Base-by-base conservation (phyloP, 345 rosid genomes). In the Crucihimalaya himalaica region DNA sequence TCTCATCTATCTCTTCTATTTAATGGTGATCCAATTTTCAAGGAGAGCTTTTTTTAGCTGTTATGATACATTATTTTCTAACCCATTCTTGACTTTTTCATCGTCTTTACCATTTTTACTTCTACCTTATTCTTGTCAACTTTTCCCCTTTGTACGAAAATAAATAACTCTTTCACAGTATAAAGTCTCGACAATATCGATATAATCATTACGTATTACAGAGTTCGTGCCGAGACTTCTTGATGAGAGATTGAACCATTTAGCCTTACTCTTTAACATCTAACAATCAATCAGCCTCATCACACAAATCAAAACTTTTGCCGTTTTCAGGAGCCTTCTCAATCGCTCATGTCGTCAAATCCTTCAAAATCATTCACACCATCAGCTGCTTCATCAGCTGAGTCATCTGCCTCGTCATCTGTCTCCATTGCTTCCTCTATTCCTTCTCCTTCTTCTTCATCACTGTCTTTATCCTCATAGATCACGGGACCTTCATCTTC, bases 401-500 rank as follows among this genome's bases (percentile, higher is more conserved):
- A 75, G 46, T 43, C 32, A 10, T 85, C 84, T 34, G 37, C 29
- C 63, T 68, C 75, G 34, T 70, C 75, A 55, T 72, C 72, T 6
- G 77, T 77, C 53, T 78, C 81, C 32, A 75, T 71, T 54, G 74
- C 76, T 77, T 82, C 86, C 28, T 74, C 79, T 12, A 68, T 39
- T 56, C 37, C 79, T 10, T 76, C 83, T 64, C 67, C 91, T 5
- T 79, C 91, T 31, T 84, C 92, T 21, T 86, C 92, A 3, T 93
- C 97, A 43, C 88, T 92, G 32, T 87, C 95, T 10, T 81, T 83
- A 83, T 89, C 97, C 84, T 87, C 89, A 8, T 80, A 90, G 64
- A 88, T 80, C 31, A 87, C 83, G 0, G 94, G 94, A 27, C 78
- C 63, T 20, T 59, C 63, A 66, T 90, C 90, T 21, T 85, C 97